Conservation (phyloP, 192 early-diverging fungal genomes). For the Linnemannia schmuckeri region DNA sequence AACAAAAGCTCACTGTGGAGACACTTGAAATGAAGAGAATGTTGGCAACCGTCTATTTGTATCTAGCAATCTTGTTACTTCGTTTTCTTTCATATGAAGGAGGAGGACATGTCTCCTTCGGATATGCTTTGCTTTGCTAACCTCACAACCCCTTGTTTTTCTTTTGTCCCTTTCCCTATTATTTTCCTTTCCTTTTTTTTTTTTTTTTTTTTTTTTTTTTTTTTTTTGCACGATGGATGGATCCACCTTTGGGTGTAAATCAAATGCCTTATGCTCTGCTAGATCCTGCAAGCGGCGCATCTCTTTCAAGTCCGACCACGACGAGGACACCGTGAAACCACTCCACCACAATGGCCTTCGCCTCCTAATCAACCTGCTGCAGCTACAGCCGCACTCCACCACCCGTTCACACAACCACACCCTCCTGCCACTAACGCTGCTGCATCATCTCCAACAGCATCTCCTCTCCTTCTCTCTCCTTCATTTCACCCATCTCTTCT, state of each 20-base stretch:
- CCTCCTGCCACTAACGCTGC: neutral
- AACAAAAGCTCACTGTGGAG: neutral
- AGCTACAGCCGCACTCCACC: neutral
- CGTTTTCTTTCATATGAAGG: neutral
- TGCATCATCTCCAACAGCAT: neutral
- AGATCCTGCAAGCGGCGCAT: conserved; percentile 44
- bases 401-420: neutral
- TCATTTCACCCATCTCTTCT: neutral
- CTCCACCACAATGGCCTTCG: neutral
- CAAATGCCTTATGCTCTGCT: neutral
- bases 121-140: neutral
- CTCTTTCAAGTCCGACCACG: conserved; percentile 44
- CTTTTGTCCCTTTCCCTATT: neutral
- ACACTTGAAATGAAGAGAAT: neutral
- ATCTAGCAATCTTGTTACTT: neutral
- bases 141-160: conserved; percentile 1
- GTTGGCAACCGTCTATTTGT: neutral
- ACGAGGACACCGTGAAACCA: conserved; percentile 16
- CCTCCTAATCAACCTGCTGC: neutral
- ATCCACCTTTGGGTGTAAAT: neutral
- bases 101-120: neutral
- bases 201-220: too few relatives aligned
- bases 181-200: neutral
- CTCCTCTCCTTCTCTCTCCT: neutral
- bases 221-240: too few relatives aligned